These are phyloP conservation scores for Gigaspora rosea DNA, from an alignment of 192 early-diverging fungal genomes.

Conservation along the genomic window DNA sequence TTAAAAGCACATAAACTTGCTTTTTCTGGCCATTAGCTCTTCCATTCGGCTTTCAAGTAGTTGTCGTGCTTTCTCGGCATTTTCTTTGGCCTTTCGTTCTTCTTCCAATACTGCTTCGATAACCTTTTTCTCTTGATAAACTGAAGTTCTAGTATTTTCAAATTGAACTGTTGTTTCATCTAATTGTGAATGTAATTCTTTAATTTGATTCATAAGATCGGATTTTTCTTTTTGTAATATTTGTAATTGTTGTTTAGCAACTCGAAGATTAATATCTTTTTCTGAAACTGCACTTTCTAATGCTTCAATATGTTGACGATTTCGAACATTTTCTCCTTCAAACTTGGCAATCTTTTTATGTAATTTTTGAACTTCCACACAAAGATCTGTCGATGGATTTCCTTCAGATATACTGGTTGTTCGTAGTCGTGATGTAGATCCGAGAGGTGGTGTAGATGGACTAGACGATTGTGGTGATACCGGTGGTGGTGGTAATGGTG, in stretches of 20 bases:
- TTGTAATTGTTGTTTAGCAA: conserved; percentile 42
- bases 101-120: conserved; percentile 46
- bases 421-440: conserved; percentile 24
- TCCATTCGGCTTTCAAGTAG: conserved; percentile 58
- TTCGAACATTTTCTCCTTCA: conserved; percentile 41
- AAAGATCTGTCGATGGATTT: background rate
- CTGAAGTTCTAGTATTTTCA: conserved; percentile 18
- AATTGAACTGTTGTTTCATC: conserved; percentile 37
- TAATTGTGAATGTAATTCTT: conserved; percentile 42
- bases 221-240: conserved; percentile 43
- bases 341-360: conserved; percentile 42
- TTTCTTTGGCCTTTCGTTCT: conserved; percentile 52
- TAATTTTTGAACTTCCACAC: conserved; percentile 31
- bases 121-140: conserved; percentile 39
- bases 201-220: conserved; percentile 39
- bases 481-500: background rate
- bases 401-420: conserved; percentile 22
- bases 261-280: conserved; percentile 43
- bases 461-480: background rate
- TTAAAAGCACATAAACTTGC: conserved; percentile 64
- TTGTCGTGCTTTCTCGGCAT: conserved; percentile 49
- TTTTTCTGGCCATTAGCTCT: conserved; percentile 56
- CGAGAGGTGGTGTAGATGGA: background rate
- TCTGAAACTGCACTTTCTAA: conserved; percentile 49
- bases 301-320: conserved; percentile 33